phyloP scores from a whole-genome alignment of 768 basidiomycete genomes.

The Termitomyces sp. region DNA sequence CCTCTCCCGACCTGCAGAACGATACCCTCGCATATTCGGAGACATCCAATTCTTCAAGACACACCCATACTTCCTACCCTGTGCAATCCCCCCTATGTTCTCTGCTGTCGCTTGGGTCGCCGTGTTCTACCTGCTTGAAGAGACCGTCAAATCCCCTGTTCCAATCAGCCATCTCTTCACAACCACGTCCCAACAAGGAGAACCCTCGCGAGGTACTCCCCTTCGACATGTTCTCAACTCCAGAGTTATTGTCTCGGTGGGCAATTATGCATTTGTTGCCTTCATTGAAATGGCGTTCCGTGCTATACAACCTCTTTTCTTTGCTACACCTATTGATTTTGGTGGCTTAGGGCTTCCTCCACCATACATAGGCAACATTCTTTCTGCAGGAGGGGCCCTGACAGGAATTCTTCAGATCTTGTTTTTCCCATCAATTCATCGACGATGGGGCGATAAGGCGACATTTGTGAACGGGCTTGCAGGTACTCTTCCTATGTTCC shows the following conservation, averaged over 20 bases:
- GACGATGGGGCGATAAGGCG: neutral
- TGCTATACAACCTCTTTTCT: slow-evolving; percentile 61
- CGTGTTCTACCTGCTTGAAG: slow-evolving; percentile 44
- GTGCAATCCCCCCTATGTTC: slow-evolving; percentile 46
- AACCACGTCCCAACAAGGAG: neutral
- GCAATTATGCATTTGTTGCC: slow-evolving; percentile 53
- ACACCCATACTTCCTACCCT: slow-evolving; percentile 59
- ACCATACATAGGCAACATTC: slow-evolving; percentile 51
- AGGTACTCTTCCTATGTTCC: neutral
- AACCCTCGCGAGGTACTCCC: slow-evolving; percentile 20
- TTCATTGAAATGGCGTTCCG: slow-evolving; percentile 55
- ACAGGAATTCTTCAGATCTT: slow-evolving; percentile 45
- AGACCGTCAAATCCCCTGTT: slow-evolving; percentile 21
- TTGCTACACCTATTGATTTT: slow-evolving; percentile 54
- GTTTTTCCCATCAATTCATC: slow-evolving; percentile 33
- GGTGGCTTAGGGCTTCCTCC: slow-evolving; percentile 65
- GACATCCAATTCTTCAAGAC: slow-evolving; percentile 34
- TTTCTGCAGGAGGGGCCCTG: slow-evolving; percentile 48
- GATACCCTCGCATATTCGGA: slow-evolving; percentile 41
- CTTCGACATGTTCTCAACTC: slow-evolving; percentile 40
- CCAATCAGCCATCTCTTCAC: slow-evolving; percentile 3
- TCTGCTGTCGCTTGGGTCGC: slow-evolving; percentile 45
- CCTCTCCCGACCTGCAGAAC: slow-evolving; percentile 42
- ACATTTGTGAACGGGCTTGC: slow-evolving; percentile 1
- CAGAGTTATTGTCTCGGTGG: slow-evolving; percentile 45